A percentile compares a stretch with the other conserved stretches of the same genome.
These are phyloP conservation scores for Spathaspora girioi DNA, from an alignment of 805 yeast genomes.

Conservation along the genomic window DNA sequence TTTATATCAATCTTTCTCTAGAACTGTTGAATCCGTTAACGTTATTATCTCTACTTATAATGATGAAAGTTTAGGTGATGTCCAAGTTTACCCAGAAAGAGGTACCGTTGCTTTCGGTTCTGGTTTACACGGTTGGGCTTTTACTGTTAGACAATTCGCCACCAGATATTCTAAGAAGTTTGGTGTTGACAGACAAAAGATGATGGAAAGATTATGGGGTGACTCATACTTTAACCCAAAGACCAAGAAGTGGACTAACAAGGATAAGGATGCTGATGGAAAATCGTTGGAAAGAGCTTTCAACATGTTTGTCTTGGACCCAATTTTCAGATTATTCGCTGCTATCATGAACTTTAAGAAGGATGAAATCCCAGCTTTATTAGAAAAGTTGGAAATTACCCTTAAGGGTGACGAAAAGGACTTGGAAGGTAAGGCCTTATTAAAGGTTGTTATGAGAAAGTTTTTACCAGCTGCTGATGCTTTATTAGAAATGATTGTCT, in stretches of 20 bases:
- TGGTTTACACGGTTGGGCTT: conserved; percentile 99
- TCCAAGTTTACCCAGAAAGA: conserved; percentile 96
- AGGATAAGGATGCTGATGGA: conserved; percentile 93
- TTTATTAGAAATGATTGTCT: conserved; percentile 95
- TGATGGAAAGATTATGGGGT: conserved; percentile 99
- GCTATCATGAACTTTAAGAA: conserved; percentile 99
- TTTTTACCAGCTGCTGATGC: conserved; percentile 99
- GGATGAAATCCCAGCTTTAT: conserved; percentile 88
- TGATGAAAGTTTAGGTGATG: conserved; percentile 89
- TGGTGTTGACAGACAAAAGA: conserved; percentile 96
- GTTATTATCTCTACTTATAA: conserved; percentile 95
- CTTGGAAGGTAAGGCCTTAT: conserved; percentile 96
- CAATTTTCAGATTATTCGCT: conserved; percentile 95
- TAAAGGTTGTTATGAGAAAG: conserved; percentile 98
- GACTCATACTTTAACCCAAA: conserved; percentile 99
- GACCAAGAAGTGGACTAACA: conserved; percentile 99
- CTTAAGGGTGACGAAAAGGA: conserved; percentile 97
- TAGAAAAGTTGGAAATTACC: conserved; percentile 89
- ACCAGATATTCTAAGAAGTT: conserved; percentile 97
- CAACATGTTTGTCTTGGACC: conserved; percentile 98
- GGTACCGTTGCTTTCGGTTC: conserved; percentile 99
- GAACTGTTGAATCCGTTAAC: conserved; percentile 99
- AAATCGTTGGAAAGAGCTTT: conserved; percentile 96
- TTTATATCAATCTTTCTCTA: conserved; percentile 94
- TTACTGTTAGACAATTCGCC: conserved; percentile 98